phyloP scores from a whole-genome alignment of 805 yeast species.

The Zygotorulaspora chibaensis region DNA sequence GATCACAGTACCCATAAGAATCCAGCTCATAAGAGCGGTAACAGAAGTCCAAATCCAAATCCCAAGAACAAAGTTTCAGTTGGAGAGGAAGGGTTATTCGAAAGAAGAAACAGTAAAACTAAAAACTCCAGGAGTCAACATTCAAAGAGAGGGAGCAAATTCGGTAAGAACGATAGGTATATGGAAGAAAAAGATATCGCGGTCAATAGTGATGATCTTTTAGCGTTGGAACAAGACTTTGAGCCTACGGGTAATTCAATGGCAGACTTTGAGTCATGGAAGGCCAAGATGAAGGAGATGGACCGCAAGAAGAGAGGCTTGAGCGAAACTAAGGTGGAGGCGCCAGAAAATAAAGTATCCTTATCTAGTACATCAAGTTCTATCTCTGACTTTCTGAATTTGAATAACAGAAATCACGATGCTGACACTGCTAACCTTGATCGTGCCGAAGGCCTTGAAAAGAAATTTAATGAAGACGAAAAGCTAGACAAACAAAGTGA shows the following conservation, averaged over 20 bases:
- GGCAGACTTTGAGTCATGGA: slow-evolving; percentile 41
- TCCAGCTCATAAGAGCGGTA: slow-evolving; percentile 15
- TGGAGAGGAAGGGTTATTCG: slow-evolving; percentile 13
- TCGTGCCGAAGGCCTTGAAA: neutral
- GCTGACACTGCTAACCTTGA: slow-evolving; percentile 1
- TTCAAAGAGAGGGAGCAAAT: slow-evolving; percentile 15
- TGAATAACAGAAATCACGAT: slow-evolving; percentile 10
- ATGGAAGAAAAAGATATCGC: slow-evolving; percentile 27
- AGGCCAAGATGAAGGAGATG: slow-evolving; percentile 36
- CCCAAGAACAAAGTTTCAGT: slow-evolving; percentile 11
- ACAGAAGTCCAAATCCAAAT: slow-evolving; percentile 11
- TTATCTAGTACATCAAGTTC: slow-evolving; percentile 25
- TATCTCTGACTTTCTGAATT: slow-evolving; percentile 32
- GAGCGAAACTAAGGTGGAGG: slow-evolving; percentile 4
- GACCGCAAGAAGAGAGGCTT: slow-evolving; percentile 36
- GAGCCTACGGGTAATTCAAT: slow-evolving; percentile 35
- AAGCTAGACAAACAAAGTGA: slow-evolving; percentile 13
- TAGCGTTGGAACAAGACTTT: slow-evolving; percentile 33
- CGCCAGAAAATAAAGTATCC: slow-evolving; percentile 10
- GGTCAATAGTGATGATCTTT: slow-evolving; percentile 33
- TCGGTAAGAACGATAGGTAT: slow-evolving; percentile 14
- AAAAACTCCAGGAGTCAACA: slow-evolving; percentile 13
- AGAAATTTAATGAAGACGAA: slow-evolving; percentile 9
- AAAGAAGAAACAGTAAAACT: slow-evolving; percentile 21
- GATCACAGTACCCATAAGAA: slow-evolving; percentile 16